A percentile compares a stretch with the other conserved stretches of the same genome.
phyloP scores from a whole-genome alignment of 257 asterid genomes.

The Solanum peruvianum region DNA sequence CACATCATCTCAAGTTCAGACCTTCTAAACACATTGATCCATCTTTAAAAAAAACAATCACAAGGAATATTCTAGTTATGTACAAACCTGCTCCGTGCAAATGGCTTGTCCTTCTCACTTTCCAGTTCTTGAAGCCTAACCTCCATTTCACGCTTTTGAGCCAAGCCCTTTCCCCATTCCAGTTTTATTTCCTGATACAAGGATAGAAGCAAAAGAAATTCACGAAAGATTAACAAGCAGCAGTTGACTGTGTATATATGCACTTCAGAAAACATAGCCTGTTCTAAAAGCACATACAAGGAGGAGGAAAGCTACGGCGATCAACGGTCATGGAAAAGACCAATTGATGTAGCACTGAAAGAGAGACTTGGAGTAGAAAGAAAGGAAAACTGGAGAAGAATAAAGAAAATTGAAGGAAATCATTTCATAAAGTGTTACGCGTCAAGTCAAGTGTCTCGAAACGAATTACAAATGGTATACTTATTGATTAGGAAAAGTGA shows the following conservation, averaged over 20 bases:
- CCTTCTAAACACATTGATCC: background rate
- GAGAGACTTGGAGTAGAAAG: background rate
- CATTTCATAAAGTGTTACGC: background rate
- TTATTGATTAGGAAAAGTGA: background rate
- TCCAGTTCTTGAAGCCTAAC: constrained; percentile 59
- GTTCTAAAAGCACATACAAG: background rate
- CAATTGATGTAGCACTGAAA: background rate
- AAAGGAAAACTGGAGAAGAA: background rate
- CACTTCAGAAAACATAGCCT: background rate
- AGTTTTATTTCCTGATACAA: constrained; percentile 64
- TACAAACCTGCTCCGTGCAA: constrained; percentile 75
- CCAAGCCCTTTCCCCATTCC: constrained; percentile 95
- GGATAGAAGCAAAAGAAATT: background rate
- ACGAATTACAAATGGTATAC: background rate
- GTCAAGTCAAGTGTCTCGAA: background rate
- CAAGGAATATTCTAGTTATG: background rate
- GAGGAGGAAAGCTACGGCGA: background rate
- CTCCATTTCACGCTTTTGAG: constrained; percentile 90
- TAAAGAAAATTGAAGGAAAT: background rate
- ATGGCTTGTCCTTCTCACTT: constrained; percentile 84
- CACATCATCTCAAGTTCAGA: background rate
- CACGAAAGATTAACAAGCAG: background rate
- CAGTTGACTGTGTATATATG: background rate
- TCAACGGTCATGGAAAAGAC: background rate
- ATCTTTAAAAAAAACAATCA: background rate